Base-by-base conservation (phyloP, 1,284 basidiomycete genomes). In the Amylostereum areolatum region DNA sequence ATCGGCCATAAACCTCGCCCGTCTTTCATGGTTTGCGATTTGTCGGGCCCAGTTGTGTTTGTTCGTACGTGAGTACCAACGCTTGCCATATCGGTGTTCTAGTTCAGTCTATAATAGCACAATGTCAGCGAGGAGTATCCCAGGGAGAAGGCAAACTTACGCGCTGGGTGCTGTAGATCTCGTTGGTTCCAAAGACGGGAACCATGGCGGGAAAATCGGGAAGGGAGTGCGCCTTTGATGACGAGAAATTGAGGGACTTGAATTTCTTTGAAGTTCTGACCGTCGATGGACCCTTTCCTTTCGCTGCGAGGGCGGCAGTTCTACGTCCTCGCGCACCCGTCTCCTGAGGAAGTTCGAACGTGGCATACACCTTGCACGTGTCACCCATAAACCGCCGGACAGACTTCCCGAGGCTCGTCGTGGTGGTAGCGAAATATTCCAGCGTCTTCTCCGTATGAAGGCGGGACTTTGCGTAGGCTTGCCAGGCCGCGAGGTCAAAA, bases 381-480 rank as follows among this genome's bases (percentile, higher is more conserved):
- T 18, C 11, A 6, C 47, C 46, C 8, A 30, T 45, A 49, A 63
- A 64, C 11, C 47, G 28, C 3, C 53, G 54, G 5, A 62, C 36
- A 5, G 8, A 34, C 2, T 34, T n/a, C 31, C 55, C 58, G 11
- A 66, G 51, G 1, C 18, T 33, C 1, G 44, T 44, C 1, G 62
- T 66, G 0, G 50, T 12, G 6, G 41, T 7, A 0, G 57, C 45
- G 3, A 65, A 51, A 24, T 52, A 32, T 1, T 24, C 30, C 1
- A 66, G 45, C 0, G 63, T 60, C 0, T 27, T 44, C 5, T 61
- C 58, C 3, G 63, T 66, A 41, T 67, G 66, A 33, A 66, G 48
- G 3, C 62, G 56, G 24, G 66, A 52, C 50, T 67, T 66, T 0
- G 63, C 62, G 1, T 62, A 42, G 1, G 53, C 59, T 44, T 67